A percentile compares a stretch with the other conserved stretches of the same genome.
These are phyloP conservation scores for Taphrina populina DNA, from an alignment of 1,139 yeast genomes.

Conservation along the genomic window DNA sequence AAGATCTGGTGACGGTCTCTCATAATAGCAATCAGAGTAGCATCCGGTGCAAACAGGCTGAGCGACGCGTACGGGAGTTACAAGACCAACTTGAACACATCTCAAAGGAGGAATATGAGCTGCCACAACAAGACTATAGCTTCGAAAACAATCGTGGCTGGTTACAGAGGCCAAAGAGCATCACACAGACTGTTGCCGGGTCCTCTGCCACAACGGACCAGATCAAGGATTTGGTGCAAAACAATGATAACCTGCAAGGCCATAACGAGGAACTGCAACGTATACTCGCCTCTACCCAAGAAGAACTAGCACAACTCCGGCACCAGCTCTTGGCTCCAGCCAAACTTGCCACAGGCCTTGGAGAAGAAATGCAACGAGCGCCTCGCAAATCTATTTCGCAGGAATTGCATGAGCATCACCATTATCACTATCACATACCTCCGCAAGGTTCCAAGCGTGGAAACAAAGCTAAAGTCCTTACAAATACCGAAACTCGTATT, in stretches of 20 bases:
- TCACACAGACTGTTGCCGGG: no score
- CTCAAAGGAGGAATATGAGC: background rate
- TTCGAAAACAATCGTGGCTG: no score
- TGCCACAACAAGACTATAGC: background rate
- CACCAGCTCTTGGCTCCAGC: background rate
- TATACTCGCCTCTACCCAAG: conserved; percentile 13
- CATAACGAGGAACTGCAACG: conserved; percentile 12
- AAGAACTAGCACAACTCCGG: conserved; percentile 9
- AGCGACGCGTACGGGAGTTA: conserved; percentile 8
- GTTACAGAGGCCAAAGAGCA: no score
- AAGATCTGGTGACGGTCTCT: conserved; percentile 4
- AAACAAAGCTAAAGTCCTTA: background rate
- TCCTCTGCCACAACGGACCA: no score
- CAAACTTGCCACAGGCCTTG: background rate
- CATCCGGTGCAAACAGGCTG: conserved; percentile 10
- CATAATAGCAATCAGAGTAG: conserved; percentile 1
- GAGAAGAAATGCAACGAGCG: background rate
- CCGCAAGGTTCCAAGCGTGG: background rate
- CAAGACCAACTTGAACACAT: background rate
- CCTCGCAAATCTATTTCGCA: conserved; percentile 26
- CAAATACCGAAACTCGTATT: background rate
- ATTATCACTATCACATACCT: conserved; percentile 25
- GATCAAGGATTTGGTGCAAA: conserved; percentile 1
- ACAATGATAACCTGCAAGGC: conserved; percentile 2
- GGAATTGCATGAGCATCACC: conserved; percentile 28